Percentiles rank a stretch among this genome's conserved stretches.
These are phyloP conservation scores for Pascua guehoae DNA, from an alignment of 1,284 basidiomycete species.

Conservation along the genomic window DNA sequence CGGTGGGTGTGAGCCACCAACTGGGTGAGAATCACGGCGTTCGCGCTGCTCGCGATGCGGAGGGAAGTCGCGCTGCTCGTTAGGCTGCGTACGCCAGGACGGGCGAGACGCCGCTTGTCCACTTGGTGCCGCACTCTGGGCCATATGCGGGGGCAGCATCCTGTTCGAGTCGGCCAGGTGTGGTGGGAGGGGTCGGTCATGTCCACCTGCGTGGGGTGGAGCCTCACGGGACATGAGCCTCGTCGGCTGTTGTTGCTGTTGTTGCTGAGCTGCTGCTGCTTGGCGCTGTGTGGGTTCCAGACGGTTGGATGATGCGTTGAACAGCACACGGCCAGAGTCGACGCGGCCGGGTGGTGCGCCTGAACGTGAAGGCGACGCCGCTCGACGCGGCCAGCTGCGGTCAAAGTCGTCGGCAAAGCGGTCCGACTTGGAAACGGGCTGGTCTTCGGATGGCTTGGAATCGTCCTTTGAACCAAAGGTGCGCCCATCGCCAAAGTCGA, in stretches of 20 bases:
- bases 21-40: not conserved
- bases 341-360: constrained; percentile 5
- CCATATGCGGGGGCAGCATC: constrained; percentile 40
- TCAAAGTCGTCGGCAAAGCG: constrained; percentile 73
- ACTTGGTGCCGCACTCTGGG: not conserved
- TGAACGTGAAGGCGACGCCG: constrained; percentile 9
- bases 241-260: constrained; percentile 34
- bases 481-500: constrained; percentile 89
- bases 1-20: not conserved
- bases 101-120: constrained; percentile 5
- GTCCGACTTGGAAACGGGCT: constrained; percentile 41
- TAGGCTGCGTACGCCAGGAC: constrained; percentile 37
- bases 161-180: constrained; percentile 22
- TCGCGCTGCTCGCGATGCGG: constrained; percentile 45
- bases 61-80: constrained; percentile 51
- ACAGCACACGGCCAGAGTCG: constrained; percentile 59
- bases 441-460: constrained; percentile 32
- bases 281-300: constrained; percentile 56
- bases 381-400: constrained; percentile 75
- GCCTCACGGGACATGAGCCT: constrained; percentile 44
- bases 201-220: constrained; percentile 1
- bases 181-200: constrained; percentile 20
- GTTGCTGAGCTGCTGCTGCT: constrained; percentile 28
- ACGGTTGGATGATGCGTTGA: constrained; percentile 82
- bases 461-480: constrained; percentile 55